phyloP scores from a whole-genome alignment of 2,329 filamentous ascomycete species.

The Penicillium thymicola region DNA sequence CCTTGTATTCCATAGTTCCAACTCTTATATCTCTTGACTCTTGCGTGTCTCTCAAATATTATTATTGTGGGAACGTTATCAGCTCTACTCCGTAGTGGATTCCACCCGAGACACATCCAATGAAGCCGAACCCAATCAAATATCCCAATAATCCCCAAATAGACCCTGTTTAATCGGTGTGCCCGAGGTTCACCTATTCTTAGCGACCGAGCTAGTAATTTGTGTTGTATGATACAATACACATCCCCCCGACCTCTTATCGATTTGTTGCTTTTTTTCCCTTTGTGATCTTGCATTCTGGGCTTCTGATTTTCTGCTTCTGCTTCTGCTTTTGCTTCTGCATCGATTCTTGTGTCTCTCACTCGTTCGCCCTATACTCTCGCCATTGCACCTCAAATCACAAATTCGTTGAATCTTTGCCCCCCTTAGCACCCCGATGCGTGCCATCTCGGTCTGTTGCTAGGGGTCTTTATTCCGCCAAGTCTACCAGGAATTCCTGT shows the following conservation, averaged over 20 bases:
- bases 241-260: constrained; percentile 8
- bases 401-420: background rate
- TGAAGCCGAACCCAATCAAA: background rate
- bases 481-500: background rate
- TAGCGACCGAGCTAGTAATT: constrained; percentile 10
- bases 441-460: constrained; percentile 1
- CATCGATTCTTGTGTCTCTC: background rate
- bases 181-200: constrained; percentile 12
- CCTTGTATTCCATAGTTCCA: background rate
- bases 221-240: constrained; percentile 5
- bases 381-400: background rate
- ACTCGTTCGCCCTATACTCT: background rate
- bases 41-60: background rate
- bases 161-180: background rate
- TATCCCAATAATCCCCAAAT: background rate
- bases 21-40: background rate
- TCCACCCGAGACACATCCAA: constrained; percentile 6
- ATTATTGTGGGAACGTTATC: background rate
- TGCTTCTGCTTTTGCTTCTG: background rate
- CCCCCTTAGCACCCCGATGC: background rate
- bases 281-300: constrained; percentile 5
- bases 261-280: constrained; percentile 13
- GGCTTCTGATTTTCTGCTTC: background rate
- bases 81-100: background rate
- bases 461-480: constrained; percentile 7